Evolutionary conservation across 1,139 yeast species (phyloP).

Genomic region (Sugiyamaella sp.): DNA sequence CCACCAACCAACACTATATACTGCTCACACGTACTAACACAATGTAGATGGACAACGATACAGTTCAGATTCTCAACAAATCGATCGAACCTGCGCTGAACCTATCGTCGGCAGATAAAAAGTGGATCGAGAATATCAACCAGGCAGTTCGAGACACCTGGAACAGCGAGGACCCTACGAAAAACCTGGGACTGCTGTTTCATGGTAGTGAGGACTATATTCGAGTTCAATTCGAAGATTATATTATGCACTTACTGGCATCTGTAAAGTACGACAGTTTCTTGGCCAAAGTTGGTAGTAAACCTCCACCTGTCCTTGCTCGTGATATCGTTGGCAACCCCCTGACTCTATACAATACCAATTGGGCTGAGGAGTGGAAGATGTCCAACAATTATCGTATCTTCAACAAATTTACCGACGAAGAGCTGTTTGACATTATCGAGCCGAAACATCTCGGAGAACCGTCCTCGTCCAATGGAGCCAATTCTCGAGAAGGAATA

Average conservation of each 20-base stretch:
- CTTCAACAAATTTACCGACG: constrained; percentile 78
- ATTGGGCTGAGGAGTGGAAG: constrained; percentile 68
- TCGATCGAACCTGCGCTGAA: constrained; percentile 50
- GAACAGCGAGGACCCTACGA: constrained; percentile 49
- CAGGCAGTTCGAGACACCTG: constrained; percentile 47
- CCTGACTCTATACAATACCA: constrained; percentile 51
- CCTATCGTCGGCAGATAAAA: constrained; percentile 68
- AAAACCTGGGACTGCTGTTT: constrained; percentile 53
- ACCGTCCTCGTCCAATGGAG: not conserved
- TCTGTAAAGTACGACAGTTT: constrained; percentile 72
- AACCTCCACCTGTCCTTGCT: constrained; percentile 41
- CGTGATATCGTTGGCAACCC: constrained; percentile 48
- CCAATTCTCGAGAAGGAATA: constrained; percentile 31
- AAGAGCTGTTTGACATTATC: constrained; percentile 83
- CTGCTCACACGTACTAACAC: constrained; percentile 4
- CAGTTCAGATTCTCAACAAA: constrained; percentile 52
- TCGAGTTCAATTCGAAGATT: constrained; percentile 87
- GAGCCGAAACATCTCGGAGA: constrained; percentile 69
- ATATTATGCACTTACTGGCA: constrained; percentile 72
- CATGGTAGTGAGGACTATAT: constrained; percentile 89
- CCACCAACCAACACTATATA: not conserved
- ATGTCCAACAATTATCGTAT: constrained; percentile 66
- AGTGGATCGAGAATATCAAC: constrained; percentile 60
- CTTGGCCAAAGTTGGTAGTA: constrained; percentile 46
- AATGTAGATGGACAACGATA: constrained; percentile 47